Evolutionary conservation across 2,329 filamentous ascomycete species (phyloP), one percentile per base, ranked within the genome.

Genomic region (Aotearoamyces nothofagi): DNA sequence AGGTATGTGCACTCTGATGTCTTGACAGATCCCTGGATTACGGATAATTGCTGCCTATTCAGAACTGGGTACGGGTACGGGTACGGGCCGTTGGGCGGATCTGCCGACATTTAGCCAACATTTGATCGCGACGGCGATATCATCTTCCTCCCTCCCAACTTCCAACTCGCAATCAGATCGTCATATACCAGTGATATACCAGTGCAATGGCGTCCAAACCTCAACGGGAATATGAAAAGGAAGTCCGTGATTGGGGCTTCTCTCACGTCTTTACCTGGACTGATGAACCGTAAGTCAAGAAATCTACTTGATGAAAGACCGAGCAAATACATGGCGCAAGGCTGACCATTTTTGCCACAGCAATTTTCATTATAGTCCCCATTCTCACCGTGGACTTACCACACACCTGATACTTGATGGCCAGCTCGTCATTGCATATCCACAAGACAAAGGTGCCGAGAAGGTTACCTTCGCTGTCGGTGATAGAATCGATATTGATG

Each of bases 181-280:
- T n/a, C n/a, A n/a, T n/a, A n/a, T n/a, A n/a, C n/a, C n/a, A n/a
- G n/a, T n/a, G n/a, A n/a, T n/a, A n/a, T n/a, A n/a, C n/a, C n/a
- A n/a, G n/a, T n/a, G n/a, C n/a, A n/a, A n/a, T 43, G 40, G 15
- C 33, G 31, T 9, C 29, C 9, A 60, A 56, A 40, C 55, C 58
- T 17, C 57, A 52, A 31, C 50, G 46, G 33, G 57, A 67, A 22
- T 56, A 58, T 20, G 75, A 82, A 47, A 53, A 56, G 27, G 56
- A 78, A 43, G 76, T 82, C 15, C 60, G 60, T 19, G 68, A 66
- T 2, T 81, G 77, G 76, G 77, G 77, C 2, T 83, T 81, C 46
- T 40, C 49, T 3, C 60, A 71, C 27, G 74, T 79, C 44, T 79
- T 79, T 38, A 80, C 74, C 3, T 82, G 77, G 76, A 71, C 64